phyloP scores from a whole-genome alignment of 371 early-diverging fungal genomes.

The Lichtheimia ornata region DNA sequence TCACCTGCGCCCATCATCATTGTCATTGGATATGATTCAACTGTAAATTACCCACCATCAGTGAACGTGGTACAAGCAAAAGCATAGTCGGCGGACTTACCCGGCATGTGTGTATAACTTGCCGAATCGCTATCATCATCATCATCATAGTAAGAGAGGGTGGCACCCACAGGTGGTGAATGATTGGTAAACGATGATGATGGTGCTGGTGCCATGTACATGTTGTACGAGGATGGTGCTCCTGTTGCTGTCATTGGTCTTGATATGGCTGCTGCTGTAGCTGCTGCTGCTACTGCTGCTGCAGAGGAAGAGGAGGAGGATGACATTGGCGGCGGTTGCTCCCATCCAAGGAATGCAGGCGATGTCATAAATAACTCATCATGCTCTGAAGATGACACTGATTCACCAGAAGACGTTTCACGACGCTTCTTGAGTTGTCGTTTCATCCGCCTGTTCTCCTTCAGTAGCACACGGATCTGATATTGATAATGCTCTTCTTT shows the following conservation, averaged over 20 bases:
- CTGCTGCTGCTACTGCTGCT: too few species aligned
- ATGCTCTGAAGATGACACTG: too few species aligned
- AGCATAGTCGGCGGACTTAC: conserved; percentile 1
- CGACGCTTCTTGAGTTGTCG: conserved; percentile 13
- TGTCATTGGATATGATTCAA: too few species aligned
- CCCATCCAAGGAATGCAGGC: too few species aligned
- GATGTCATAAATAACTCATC: too few species aligned
- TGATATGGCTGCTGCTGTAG: background rate
- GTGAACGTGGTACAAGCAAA: background rate
- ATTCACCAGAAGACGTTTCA: too few species aligned
- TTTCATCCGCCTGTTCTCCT: conserved; percentile 27
- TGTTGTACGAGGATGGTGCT: background rate
- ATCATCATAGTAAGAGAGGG: background rate
- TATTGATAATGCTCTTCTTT: conserved; percentile 39
- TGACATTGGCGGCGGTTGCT: too few species aligned
- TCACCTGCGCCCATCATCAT: too few species aligned
- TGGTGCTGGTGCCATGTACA: background rate
- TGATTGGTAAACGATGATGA: background rate
- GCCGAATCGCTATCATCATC: conserved; percentile 3
- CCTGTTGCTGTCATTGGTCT: background rate
- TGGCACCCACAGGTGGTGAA: background rate
- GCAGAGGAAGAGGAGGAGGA: too few species aligned
- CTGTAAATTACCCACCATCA: background rate
- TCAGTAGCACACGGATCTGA: conserved; percentile 34
- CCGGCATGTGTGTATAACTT: background rate